A percentile compares a stretch with the other conserved stretches of the same genome.
Conservation (phyloP, 371 early-diverging fungal genomes). For the Actinomucor elegans region DNA sequence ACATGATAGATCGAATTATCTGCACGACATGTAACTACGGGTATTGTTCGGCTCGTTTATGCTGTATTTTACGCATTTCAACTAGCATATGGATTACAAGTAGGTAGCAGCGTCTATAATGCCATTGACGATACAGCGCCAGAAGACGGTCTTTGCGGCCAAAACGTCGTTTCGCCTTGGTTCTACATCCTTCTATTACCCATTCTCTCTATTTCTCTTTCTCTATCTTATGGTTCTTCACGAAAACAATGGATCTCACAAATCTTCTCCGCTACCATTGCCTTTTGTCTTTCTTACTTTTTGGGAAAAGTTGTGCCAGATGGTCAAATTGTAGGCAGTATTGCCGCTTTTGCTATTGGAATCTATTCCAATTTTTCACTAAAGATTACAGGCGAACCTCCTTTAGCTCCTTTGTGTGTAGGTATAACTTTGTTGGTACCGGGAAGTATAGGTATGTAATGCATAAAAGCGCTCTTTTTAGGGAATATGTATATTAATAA, state of each 20-base stretch:
- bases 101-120: slow-evolving; percentile 56
- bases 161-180: slow-evolving; percentile 31
- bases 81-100: slow-evolving; percentile 75
- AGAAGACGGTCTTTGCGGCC: slow-evolving; percentile 27
- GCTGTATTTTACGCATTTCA: slow-evolving; percentile 76
- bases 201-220: slow-evolving; percentile 31
- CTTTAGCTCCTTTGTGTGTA: slow-evolving; percentile 38
- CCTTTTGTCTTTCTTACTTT: slow-evolving; percentile 38
- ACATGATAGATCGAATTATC: slow-evolving; percentile 40
- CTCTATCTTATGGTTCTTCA: slow-evolving; percentile 46
- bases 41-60: slow-evolving; percentile 77
- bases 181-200: slow-evolving; percentile 39
- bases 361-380: slow-evolving; percentile 42
- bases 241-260: slow-evolving; percentile 37
- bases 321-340: slow-evolving; percentile 32
- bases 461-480: not conserved
- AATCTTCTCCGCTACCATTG: slow-evolving; percentile 26
- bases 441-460: slow-evolving; percentile 42
- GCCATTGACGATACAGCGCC: slow-evolving; percentile 28
- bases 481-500: not conserved
- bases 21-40: slow-evolving; percentile 78
- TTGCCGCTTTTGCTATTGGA: slow-evolving; percentile 44
- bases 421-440: slow-evolving; percentile 46
- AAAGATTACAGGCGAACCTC: slow-evolving; percentile 37
- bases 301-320: slow-evolving; percentile 35